These are phyloP conservation scores for Tetrapisispora phaffii DNA, from an alignment of 805 yeast species.

Conservation along the genomic window DNA sequence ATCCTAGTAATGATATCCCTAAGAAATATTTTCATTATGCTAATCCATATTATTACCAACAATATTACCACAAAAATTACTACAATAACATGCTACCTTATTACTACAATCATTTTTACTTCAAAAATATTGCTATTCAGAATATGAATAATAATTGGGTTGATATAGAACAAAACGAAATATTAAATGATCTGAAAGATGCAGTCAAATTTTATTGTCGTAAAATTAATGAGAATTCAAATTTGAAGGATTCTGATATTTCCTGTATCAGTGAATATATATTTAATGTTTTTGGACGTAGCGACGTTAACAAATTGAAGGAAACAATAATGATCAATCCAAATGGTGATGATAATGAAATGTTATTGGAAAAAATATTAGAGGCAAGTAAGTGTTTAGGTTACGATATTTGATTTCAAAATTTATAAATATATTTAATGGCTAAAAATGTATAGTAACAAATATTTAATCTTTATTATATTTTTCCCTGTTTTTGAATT, in stretches of 20 bases:
- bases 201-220: slow-evolving; percentile 24
- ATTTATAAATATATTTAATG: background rate
- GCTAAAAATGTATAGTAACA: background rate
- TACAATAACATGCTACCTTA: background rate
- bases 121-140: background rate
- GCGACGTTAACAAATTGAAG: slow-evolving; percentile 19
- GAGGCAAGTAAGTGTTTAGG: slow-evolving; percentile 23
- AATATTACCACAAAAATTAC: background rate
- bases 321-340: slow-evolving; percentile 15
- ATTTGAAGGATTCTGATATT: slow-evolving; percentile 27
- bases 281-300: slow-evolving; percentile 29
- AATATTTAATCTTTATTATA: background rate
- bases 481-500: too few relatives aligned
- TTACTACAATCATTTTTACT: background rate
- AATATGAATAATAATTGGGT: background rate
- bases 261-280: slow-evolving; percentile 29
- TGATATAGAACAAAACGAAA: background rate
- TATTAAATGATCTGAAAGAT: slow-evolving; percentile 19
- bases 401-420: slow-evolving; percentile 4
- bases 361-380: slow-evolving; percentile 19
- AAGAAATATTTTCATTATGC: too few relatives aligned
- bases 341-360: slow-evolving; percentile 16
- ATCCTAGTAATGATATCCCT: slow-evolving; percentile 1
- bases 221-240: slow-evolving; percentile 19
- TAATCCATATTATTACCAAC: background rate